A percentile compares a stretch with the other conserved stretches of the same genome.
Conservation (phyloP, 495 filamentous ascomycete genomes). For the Massariosphaeria phaeospora region DNA sequence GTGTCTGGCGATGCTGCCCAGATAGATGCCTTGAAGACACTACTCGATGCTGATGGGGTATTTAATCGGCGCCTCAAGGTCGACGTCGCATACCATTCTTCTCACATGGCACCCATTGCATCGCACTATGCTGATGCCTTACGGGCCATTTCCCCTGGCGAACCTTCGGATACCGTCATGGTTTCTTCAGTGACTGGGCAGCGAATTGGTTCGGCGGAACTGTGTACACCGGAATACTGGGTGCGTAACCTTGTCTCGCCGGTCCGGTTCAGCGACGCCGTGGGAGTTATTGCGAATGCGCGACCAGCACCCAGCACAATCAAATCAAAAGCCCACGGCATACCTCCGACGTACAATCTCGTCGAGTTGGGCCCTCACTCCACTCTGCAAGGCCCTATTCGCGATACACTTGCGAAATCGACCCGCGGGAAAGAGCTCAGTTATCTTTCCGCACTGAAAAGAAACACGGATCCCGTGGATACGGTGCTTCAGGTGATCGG, state of each 20-base stretch:
- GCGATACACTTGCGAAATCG: background rate
- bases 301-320: background rate
- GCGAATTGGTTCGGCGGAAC: background rate
- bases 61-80: slow-evolving; percentile 9
- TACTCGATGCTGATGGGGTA: background rate
- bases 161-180: background rate
- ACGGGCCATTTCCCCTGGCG: background rate
- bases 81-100: slow-evolving; percentile 9
- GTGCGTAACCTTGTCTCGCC: slow-evolving; percentile 2
- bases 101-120: slow-evolving; percentile 4
- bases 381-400: slow-evolving; percentile 2
- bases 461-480: background rate
- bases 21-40: background rate
- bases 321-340: background rate
- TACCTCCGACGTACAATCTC: background rate
- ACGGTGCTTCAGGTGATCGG: background rate
- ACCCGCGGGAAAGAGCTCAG: background rate
- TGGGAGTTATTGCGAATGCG: slow-evolving; percentile 28
- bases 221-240: slow-evolving; percentile 1
- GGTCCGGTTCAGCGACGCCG: slow-evolving; percentile 51
- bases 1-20: slow-evolving; percentile 1
- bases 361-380: background rate
- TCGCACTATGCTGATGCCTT: background rate
- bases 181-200: slow-evolving; percentile 1
- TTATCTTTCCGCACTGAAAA: slow-evolving; percentile 1